Evolutionary conservation across 305 asterid genomes (phyloP).

Genomic region (Fraxinus angustifolia): DNA sequence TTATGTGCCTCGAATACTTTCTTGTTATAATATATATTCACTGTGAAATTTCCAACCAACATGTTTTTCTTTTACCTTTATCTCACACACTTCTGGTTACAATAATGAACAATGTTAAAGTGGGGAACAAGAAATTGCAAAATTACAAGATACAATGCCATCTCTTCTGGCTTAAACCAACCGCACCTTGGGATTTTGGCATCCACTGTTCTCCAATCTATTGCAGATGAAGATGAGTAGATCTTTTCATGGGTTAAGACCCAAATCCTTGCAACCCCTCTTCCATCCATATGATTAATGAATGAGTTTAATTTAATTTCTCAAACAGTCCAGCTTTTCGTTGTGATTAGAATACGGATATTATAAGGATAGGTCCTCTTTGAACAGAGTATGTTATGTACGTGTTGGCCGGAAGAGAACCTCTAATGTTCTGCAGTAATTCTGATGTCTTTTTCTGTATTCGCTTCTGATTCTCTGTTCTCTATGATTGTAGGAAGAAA

Average conservation of each 20-base stretch:
- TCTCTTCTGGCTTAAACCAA: background rate
- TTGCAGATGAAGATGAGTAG: background rate
- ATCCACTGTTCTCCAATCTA: background rate
- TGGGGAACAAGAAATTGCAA: background rate
- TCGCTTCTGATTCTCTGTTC: background rate
- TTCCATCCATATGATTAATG: background rate
- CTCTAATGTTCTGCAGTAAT: background rate
- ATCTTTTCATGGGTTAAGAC: background rate
- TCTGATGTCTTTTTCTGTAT: background rate
- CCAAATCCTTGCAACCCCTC: background rate
- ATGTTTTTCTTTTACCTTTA: background rate
- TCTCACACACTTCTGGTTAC: background rate
- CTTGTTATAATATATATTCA: background rate
- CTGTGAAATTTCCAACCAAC: background rate
- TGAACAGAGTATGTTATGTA: background rate
- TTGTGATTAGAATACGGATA: background rate
- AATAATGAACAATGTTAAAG: background rate
- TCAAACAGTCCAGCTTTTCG: background rate
- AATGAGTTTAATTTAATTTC: background rate
- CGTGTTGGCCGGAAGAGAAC: background rate
- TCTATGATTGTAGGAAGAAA: background rate
- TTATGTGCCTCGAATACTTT: background rate
- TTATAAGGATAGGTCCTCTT: background rate
- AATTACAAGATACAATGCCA: background rate
- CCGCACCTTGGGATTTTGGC: background rate